phyloP scores from a whole-genome alignment of 1,284 basidiomycete genomes.

The Cutaneotrichosporon dermatis region DNA sequence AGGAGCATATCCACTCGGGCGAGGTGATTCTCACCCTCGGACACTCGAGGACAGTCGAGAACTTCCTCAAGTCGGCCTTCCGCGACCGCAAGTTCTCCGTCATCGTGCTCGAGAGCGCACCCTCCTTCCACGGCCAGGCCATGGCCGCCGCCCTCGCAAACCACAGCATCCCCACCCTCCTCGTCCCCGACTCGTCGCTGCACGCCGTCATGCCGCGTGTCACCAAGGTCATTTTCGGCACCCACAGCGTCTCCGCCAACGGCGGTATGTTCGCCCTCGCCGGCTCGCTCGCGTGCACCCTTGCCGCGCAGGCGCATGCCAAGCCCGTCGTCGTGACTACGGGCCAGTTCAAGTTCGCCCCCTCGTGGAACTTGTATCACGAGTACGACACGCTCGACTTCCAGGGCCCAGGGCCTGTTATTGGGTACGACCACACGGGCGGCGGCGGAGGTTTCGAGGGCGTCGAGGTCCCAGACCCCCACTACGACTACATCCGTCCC shows the following conservation, averaged over 20 bases:
- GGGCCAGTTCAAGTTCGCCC: constrained; percentile 94
- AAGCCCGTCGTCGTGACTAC: constrained; percentile 92
- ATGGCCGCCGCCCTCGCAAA: constrained; percentile 76
- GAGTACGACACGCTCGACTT: constrained; percentile 83
- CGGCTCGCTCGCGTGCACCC: constrained; percentile 76
- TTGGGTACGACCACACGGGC: constrained; percentile 56
- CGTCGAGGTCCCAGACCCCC: constrained; percentile 85
- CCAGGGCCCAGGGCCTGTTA: constrained; percentile 74
- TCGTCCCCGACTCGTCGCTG: constrained; percentile 91
- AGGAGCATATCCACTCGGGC: constrained; percentile 94
- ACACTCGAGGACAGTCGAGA: constrained; percentile 89
- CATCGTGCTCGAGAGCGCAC: constrained; percentile 91
- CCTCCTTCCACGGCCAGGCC: constrained; percentile 79
- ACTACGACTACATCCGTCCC: constrained; percentile 90
- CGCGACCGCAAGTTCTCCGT: constrained; percentile 91
- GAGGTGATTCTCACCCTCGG: constrained; percentile 96
- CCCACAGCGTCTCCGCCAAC: constrained; percentile 90
- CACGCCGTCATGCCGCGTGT: constrained; percentile 95
- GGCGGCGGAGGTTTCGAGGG: constrained; percentile 77
- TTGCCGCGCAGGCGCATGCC: constrained; percentile 85
- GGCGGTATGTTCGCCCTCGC: constrained; percentile 88
- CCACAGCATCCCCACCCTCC: constrained; percentile 82
- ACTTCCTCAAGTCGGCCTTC: constrained; percentile 84
- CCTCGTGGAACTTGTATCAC: constrained; percentile 86
- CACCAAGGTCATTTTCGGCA: constrained; percentile 90